A percentile compares a stretch with the other conserved stretches of the same genome.
Conservation (phyloP, 345 rosid species). For the Melaleuca alternifolia region DNA sequence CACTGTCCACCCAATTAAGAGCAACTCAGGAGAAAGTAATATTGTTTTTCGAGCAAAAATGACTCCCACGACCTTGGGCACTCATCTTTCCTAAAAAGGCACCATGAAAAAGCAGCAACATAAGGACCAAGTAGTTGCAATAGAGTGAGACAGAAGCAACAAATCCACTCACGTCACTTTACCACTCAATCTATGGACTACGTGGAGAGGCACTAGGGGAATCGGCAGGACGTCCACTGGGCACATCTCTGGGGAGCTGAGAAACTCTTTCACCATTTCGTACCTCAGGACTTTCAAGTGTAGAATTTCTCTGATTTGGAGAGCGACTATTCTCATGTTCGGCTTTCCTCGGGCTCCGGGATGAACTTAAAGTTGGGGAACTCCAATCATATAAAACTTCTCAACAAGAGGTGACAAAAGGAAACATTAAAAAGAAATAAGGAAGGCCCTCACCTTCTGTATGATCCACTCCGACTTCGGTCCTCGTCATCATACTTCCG, state of each 20-base stretch:
- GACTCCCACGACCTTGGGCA: not conserved
- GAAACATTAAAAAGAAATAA: not conserved
- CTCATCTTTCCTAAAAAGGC: not conserved
- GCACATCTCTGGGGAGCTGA: conserved; percentile 16
- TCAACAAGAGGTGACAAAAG: not conserved
- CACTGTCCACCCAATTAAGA: not conserved
- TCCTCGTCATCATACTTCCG: conserved; percentile 33
- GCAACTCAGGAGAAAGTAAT: not conserved
- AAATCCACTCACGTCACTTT: not conserved
- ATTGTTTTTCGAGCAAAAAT: not conserved
- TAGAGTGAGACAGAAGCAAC: not conserved
- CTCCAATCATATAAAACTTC: not conserved
- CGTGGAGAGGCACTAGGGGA: not conserved
- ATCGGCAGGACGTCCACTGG: conserved; percentile 9
- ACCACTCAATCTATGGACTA: not conserved
- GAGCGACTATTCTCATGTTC: not conserved
- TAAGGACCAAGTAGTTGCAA: not conserved
- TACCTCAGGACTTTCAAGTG: conserved; percentile 11
- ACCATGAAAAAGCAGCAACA: not conserved
- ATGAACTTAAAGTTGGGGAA: not conserved
- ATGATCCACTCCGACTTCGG: conserved; percentile 28
- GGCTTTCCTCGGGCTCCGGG: not conserved
- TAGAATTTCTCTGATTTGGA: not conserved
- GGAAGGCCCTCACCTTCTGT: not conserved
- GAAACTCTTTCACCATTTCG: conserved; percentile 13